A percentile compares a stretch with the other conserved stretches of the same genome.
Evolutionary conservation across 2,329 filamentous ascomycete species (phyloP).

Genomic region (Akanthomyces uredinophilus): DNA sequence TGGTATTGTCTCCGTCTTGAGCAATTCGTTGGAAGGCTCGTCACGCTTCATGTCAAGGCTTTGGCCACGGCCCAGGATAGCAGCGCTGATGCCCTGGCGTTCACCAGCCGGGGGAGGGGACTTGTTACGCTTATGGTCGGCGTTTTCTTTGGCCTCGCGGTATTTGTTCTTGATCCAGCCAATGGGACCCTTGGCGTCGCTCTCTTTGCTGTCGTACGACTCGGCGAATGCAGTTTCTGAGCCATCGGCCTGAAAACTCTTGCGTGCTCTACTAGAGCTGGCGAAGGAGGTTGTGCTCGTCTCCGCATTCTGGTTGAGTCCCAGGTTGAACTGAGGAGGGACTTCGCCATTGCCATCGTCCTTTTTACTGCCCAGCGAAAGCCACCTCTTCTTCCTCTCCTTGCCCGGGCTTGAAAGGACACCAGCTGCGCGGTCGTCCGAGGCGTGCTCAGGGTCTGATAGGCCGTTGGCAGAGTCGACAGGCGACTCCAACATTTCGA

Average conservation of each 20-base stretch:
- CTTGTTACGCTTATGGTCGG: conserved; percentile 50
- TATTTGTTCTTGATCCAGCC: conserved; percentile 58
- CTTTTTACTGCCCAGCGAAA: conserved; percentile 61
- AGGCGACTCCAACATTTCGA: conserved; percentile 66
- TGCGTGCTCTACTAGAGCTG: conserved; percentile 48
- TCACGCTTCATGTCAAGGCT: conserved; percentile 45
- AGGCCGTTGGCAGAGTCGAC: conserved; percentile 77
- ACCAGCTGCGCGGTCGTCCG: conserved; percentile 48
- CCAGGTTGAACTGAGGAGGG: conserved; percentile 45
- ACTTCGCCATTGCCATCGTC: conserved; percentile 48
- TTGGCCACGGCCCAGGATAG: conserved; percentile 37
- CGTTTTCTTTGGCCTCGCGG: conserved; percentile 53
- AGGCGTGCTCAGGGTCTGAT: conserved; percentile 68
- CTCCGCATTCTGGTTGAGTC: conserved; percentile 58
- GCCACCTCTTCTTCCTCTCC: conserved; percentile 66
- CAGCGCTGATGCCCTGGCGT: conserved; percentile 24
- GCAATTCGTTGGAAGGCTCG: conserved; percentile 17
- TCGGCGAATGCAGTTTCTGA: conserved; percentile 39
- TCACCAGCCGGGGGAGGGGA: conserved; percentile 43
- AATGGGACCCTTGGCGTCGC: conserved; percentile 49
- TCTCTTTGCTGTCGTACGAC: conserved; percentile 40
- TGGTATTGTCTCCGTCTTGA: not conserved
- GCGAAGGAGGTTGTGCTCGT: conserved; percentile 64
- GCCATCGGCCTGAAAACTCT: conserved; percentile 48
- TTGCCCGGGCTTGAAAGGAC: conserved; percentile 49